Conservation (phyloP, 2,329 filamentous ascomycete species). For the Diaporthe citriasiana region DNA sequence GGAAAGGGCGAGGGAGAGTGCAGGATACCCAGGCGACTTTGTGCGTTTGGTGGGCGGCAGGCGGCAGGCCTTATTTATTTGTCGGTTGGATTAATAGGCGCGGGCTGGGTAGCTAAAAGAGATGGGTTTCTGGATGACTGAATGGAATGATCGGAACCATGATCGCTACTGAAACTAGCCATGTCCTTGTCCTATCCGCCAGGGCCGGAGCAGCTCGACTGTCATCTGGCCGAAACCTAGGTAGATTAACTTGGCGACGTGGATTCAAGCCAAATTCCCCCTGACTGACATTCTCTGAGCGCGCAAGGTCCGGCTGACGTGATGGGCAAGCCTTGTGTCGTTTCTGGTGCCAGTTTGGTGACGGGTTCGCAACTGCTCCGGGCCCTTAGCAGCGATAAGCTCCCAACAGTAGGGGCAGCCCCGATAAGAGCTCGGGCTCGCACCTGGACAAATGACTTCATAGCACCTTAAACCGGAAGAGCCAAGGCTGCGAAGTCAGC, state of each 20-base stretch:
- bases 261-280: too few relatives aligned
- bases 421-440: slow-evolving; percentile 20
- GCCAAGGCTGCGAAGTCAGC: slow-evolving; percentile 13
- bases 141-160: slow-evolving; percentile 17
- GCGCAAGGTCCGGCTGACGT: too few relatives aligned
- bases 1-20: not conserved
- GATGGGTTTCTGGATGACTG: slow-evolving; percentile 12
- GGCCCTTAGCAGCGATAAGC: not conserved
- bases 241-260: too few relatives aligned
- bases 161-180: not conserved
- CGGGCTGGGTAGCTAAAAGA: slow-evolving; percentile 10
- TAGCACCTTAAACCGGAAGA: not conserved
- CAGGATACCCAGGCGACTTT: slow-evolving; percentile 32
- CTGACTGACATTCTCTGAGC: too few relatives aligned
- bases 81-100: slow-evolving; percentile 25
- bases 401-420: not conserved
- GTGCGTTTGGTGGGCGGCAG: slow-evolving; percentile 8
- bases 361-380: not conserved
- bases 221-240: not conserved
- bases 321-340: not conserved
- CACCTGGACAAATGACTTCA: slow-evolving; percentile 27
- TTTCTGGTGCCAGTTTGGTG: not conserved
- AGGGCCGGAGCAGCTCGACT: slow-evolving; percentile 53
- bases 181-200: not conserved
- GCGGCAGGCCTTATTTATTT: not conserved